Conservation (phyloP, 768 basidiomycete species). For the Leucocoprinus leucothites region DNA sequence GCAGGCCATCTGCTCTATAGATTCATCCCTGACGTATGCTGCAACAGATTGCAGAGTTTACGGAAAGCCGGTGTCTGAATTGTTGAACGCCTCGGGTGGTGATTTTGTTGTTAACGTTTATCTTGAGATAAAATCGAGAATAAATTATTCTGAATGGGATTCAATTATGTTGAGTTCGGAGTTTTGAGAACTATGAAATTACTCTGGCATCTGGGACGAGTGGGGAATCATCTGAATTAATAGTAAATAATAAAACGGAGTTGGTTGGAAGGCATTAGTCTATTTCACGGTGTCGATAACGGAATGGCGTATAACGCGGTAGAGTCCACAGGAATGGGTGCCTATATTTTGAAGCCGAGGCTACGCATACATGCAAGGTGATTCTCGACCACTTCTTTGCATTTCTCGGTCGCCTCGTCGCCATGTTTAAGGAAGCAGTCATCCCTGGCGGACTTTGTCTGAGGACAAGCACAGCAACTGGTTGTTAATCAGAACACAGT, state of each 20-base stretch:
- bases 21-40: neutral
- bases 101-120: too few relatives aligned
- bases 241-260: neutral
- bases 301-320: neutral
- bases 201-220: neutral
- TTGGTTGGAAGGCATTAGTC: conserved; percentile 4
- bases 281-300: conserved; percentile 7
- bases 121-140: too few relatives aligned
- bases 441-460: conserved; percentile 90
- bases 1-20: neutral
- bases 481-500: neutral
- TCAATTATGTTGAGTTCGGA: too few relatives aligned
- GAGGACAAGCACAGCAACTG: conserved; percentile 95
- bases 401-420: conserved; percentile 69
- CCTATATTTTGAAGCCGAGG: conserved; percentile 82
- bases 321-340: neutral
- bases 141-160: too few relatives aligned
- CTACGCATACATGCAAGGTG: conserved; percentile 91
- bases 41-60: neutral
- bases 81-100: too few relatives aligned
- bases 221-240: neutral
- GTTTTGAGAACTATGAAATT: too few relatives aligned
- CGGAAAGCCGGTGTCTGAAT: too few relatives aligned
- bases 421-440: conserved; percentile 84
- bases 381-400: conserved; percentile 71